Conservation (phyloP, 2,329 filamentous ascomycete genomes). For the Ramularia collo-cygni region DNA sequence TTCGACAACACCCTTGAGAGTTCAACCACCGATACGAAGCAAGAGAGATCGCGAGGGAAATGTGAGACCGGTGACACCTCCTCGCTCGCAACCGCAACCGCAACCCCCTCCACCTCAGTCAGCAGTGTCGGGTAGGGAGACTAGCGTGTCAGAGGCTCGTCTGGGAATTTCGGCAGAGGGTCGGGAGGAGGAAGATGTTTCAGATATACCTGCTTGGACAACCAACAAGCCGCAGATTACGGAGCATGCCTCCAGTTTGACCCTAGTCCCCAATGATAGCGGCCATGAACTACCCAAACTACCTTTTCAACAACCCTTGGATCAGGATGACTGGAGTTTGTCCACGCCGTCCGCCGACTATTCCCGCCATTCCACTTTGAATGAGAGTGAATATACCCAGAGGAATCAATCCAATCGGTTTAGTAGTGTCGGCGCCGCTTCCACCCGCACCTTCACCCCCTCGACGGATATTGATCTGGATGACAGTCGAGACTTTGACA, state of each 20-base stretch:
- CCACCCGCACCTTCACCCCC: no score
- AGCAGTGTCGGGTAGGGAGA: conserved; percentile 8
- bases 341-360: conserved; percentile 24
- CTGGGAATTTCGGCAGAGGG: conserved; percentile 20
- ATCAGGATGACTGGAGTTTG: conserved; percentile 23
- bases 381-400: conserved; percentile 20
- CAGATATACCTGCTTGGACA: conserved; percentile 19
- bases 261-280: conserved; percentile 20
- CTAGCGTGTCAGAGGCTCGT: conserved; percentile 20
- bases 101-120: no score
- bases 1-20: conserved; percentile 7
- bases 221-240: conserved; percentile 21
- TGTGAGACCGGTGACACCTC: no score
- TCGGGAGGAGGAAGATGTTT: conserved; percentile 21
- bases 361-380: conserved; percentile 24
- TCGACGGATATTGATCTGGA: no score
- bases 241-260: conserved; percentile 16
- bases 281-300: conserved; percentile 14
- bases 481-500: no score
- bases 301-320: no score
- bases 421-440: conserved; percentile 23
- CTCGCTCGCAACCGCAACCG: no score
- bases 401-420: conserved; percentile 18
- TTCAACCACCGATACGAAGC: no score
- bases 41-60: no score